These are phyloP conservation scores for Nicotiana noctiflora DNA, from an alignment of 257 asterid genomes.

Conservation along the genomic window DNA sequence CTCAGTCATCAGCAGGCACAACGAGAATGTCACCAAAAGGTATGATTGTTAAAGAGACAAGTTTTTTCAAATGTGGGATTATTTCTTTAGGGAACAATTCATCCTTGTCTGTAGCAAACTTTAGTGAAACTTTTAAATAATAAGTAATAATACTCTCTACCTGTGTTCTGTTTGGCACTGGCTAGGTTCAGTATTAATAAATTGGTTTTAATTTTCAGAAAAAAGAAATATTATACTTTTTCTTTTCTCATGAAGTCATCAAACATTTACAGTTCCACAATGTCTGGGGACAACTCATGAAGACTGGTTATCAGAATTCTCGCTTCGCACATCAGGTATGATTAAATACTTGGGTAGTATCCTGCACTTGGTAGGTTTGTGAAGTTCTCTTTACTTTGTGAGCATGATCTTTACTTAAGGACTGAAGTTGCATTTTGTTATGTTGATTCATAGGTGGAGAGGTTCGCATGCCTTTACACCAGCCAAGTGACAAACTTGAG, in stretches of 20 bases:
- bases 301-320: slow-evolving; percentile 93
- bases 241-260: neutral
- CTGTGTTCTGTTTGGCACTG: neutral
- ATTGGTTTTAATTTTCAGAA: neutral
- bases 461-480: slow-evolving; percentile 93
- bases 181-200: neutral
- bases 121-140: neutral
- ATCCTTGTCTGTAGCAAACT: neutral
- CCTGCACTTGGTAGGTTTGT: neutral
- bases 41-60: slow-evolving; percentile 9
- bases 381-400: neutral
- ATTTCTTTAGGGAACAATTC: neutral
- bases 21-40: slow-evolving; percentile 71
- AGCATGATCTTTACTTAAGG: neutral
- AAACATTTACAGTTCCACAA: slow-evolving; percentile 68
- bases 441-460: slow-evolving; percentile 64
- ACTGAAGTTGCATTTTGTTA: neutral
- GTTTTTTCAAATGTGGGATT: neutral
- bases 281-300: slow-evolving; percentile 98
- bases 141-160: neutral
- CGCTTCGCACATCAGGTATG: slow-evolving; percentile 97
- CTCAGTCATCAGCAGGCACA: slow-evolving; percentile 65
- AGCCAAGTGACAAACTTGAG: slow-evolving; percentile 84
- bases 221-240: neutral
- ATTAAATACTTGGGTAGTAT: neutral